Evolutionary conservation across 1,284 basidiomycete genomes (phyloP).

Genomic region (Cutaneotrichosporon cutaneum): DNA sequence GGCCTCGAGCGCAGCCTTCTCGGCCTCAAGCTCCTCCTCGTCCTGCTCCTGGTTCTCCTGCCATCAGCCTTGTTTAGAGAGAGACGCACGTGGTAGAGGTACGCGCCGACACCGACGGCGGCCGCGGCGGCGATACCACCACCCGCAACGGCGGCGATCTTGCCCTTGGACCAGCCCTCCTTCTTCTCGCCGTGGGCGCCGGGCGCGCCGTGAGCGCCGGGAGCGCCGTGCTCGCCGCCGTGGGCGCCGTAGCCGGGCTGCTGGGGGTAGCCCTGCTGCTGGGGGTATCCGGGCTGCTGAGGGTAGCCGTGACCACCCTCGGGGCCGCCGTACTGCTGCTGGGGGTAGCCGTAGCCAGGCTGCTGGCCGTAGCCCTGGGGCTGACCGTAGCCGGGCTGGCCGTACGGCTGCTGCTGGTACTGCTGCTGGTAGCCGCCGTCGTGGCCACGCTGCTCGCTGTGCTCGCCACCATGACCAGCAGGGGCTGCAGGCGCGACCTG

Average conservation of each 20-base stretch:
- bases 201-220: background rate
- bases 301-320: background rate
- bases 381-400: background rate
- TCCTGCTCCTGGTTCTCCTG: slow-evolving; percentile 2
- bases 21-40: slow-evolving; percentile 6
- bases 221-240: background rate
- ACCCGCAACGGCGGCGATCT: slow-evolving; percentile 17
- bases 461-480: no score
- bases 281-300: background rate
- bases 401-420: background rate
- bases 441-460: background rate
- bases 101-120: slow-evolving; percentile 8
- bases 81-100: slow-evolving; percentile 17
- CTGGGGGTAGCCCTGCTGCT: slow-evolving; percentile 4
- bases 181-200: background rate
- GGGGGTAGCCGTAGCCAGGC: background rate
- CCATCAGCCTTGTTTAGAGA: slow-evolving; percentile 2
- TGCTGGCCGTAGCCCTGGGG: background rate
- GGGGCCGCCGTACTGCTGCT: no score
- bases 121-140: slow-evolving; percentile 9
- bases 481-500: no score
- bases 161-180: slow-evolving; percentile 18
- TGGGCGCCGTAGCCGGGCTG: background rate
- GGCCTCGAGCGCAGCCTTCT: slow-evolving; percentile 3
- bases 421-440: background rate